Conservation (phyloP, 1,284 basidiomycete genomes). For the Ustilago esculenta region DNA sequence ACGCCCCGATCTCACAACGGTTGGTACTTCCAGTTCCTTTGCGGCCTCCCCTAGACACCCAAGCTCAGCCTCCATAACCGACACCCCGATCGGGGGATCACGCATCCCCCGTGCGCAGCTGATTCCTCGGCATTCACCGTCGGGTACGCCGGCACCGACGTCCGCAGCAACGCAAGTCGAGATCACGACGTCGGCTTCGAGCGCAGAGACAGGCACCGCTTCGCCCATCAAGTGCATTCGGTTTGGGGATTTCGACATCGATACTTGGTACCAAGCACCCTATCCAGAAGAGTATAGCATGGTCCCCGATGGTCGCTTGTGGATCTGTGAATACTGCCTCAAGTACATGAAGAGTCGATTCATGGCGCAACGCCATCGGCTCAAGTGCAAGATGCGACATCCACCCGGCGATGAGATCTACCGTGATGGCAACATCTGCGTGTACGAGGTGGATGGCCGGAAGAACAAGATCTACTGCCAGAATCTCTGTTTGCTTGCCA, state of each 20-base stretch:
- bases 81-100: conserved; percentile 24
- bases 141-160: conserved; percentile 18
- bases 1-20: conserved; percentile 1
- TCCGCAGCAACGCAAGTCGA: conserved; percentile 28
- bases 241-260: conserved; percentile 93
- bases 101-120: conserved; percentile 37
- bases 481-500: conserved; percentile 96
- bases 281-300: conserved; percentile 97
- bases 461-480: conserved; percentile 99
- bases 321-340: conserved; percentile 97
- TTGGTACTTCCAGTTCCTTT: conserved; percentile 1
- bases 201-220: conserved; percentile 58
- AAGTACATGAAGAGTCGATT: conserved; percentile 98
- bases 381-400: conserved; percentile 90
- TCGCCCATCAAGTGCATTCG: conserved; percentile 73
- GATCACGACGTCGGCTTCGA: conserved; percentile 37
- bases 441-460: conserved; percentile 97
- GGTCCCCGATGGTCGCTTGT: conserved; percentile 89
- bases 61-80: conserved; percentile 1
- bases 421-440: conserved; percentile 83
- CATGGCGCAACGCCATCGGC: conserved; percentile 83
- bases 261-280: conserved; percentile 98
- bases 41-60: conserved; percentile 25
- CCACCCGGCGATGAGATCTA: conserved; percentile 99
- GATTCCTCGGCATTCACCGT: conserved; percentile 18